These are phyloP conservation scores for Aaosphaeria pasadenensis DNA, from an alignment of 2,329 filamentous ascomycete genomes.

Conservation along the genomic window DNA sequence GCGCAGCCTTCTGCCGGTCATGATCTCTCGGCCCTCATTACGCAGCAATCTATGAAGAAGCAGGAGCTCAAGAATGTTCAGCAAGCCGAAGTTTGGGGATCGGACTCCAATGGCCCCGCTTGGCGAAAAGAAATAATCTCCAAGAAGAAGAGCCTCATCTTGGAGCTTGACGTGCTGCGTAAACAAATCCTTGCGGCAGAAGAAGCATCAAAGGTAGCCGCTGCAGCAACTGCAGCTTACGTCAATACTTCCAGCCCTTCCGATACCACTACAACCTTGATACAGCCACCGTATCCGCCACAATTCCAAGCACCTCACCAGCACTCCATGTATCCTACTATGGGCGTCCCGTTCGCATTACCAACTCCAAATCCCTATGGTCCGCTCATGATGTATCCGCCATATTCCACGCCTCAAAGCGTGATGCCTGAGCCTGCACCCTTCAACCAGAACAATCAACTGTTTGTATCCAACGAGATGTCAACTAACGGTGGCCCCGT, in stretches of 20 bases:
- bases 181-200: constrained; percentile 31
- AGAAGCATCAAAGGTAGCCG: constrained; percentile 3
- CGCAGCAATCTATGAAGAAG: constrained; percentile 28
- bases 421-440: constrained; percentile 18
- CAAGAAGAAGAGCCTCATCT: constrained; percentile 33
- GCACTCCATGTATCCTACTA: constrained; percentile 19
- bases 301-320: constrained; percentile 22
- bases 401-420: constrained; percentile 16
- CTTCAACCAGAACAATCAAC: constrained; percentile 13
- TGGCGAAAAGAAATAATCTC: constrained; percentile 34
- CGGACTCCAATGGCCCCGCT: constrained; percentile 25
- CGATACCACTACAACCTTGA: constrained; percentile 6
- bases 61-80: constrained; percentile 34
- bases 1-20: neutral
- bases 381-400: constrained; percentile 26
- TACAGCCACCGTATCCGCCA: constrained; percentile 16
- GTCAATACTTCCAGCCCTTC: constrained; percentile 9
- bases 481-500: constrained; percentile 1
- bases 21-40: constrained; percentile 22
- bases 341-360: constrained; percentile 7
- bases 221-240: neutral
- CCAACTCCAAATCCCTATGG: constrained; percentile 17
- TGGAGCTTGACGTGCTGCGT: constrained; percentile 33
- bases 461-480: constrained; percentile 4
- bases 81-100: constrained; percentile 35